These are phyloP conservation scores for Ophiostoma piceae DNA, from an alignment of 2,329 filamentous ascomycete genomes.

Conservation along the genomic window DNA sequence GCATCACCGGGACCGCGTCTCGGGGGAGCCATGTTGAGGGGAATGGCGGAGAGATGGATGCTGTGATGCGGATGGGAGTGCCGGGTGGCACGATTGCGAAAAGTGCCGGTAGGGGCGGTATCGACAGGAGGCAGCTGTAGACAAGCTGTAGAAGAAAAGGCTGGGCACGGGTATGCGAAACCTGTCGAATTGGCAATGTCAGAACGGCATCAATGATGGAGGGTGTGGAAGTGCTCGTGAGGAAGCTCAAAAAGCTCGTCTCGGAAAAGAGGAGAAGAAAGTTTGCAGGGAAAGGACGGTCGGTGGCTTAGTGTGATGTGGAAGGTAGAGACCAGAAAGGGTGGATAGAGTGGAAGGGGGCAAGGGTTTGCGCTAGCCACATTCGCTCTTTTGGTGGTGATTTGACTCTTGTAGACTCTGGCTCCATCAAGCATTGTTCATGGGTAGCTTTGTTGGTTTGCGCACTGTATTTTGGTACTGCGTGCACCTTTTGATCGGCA, in stretches of 20 bases:
- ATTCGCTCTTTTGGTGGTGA: background rate
- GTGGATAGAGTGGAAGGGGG: conserved; percentile 15
- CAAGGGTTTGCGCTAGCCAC: conserved; percentile 12
- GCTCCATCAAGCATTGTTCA: too few relatives aligned
- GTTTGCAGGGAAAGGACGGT: conserved; percentile 15
- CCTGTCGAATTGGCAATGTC: conserved; percentile 11
- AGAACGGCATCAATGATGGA: conserved; percentile 10
- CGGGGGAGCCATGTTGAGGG: conserved; percentile 33
- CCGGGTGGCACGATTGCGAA: background rate
- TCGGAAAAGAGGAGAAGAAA: conserved; percentile 15
- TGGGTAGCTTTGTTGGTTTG: background rate
- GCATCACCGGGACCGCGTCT: conserved; percentile 33
- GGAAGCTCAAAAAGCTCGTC: conserved; percentile 9
- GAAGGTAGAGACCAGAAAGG: conserved; percentile 8
- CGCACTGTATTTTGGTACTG: conserved; percentile 9
- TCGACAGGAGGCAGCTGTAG: background rate
- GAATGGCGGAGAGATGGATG: background rate
- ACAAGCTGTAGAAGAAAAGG: background rate
- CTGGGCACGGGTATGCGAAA: conserved; percentile 12
- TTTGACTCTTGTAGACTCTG: background rate
- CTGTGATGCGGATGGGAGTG: background rate
- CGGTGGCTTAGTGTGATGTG: conserved; percentile 15
- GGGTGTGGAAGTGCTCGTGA: background rate
- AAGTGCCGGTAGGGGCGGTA: background rate
- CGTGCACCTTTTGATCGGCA: background rate